Base-by-base conservation (phyloP, 305 asterid genomes). In the Fraxinus nigra region DNA sequence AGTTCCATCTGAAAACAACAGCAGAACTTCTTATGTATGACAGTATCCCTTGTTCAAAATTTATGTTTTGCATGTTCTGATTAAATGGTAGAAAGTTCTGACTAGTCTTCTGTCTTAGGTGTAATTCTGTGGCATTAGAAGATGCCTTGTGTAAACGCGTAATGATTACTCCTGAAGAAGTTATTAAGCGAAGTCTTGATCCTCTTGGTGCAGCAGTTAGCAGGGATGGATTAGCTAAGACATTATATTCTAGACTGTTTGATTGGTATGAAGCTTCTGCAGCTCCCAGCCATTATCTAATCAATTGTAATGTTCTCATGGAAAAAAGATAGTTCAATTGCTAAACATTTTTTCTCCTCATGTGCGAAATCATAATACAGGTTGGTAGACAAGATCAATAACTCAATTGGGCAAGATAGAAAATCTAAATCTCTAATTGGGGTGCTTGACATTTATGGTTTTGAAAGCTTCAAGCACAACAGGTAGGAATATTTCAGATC, bases 121-220 rank as follows among this genome's bases (percentile, higher is more conserved):
- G 99, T 84, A 94, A 96, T 91, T 90, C 92, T 61, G 88, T 80
- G 84, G 97, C 90, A 79, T 85, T 96, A 90, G 95, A 94, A 91
- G 99, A 96, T 89, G 99, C 98, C 72, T 80, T 96, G 80, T 92
- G 98, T 87, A 94, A 96, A 94, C 97, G 99, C 85, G 98, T 96
- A 87, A 96, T 95, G 99, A 82, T 95, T 87, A 95, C 99, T 77
- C 99, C 99, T 7, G 99, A 95, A 89, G 99, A 95, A 92, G 97
- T 96, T 84, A 96, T 96, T 74, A 96, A 94, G 89, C 91, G 99
- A 84, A 89, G 99, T 88, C 99, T 96, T 81, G 99, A 96, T 90
- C 99, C 98, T 86, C 91, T 89, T 83, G 92, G 96, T 85, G 99
- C 99, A 46, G 90, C 91, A 81, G 87, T 93, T 81, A 94, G 99